Conservation (phyloP, 179 eudicot species). For the Silene vulgaris region DNA sequence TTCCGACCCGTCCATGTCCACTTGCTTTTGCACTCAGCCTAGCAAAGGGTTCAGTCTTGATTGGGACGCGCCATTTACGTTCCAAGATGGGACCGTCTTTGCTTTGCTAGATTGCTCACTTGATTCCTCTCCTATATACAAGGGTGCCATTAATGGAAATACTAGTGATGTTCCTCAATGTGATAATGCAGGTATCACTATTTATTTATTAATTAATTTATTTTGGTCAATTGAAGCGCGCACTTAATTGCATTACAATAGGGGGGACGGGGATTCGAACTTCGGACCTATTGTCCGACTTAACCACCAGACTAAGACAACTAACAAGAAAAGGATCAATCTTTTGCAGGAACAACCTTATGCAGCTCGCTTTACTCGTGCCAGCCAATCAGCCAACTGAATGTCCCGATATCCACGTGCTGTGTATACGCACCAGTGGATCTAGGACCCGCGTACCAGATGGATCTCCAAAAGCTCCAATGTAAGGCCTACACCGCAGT, state of each 20-base stretch:
- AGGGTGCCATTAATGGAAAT: constrained; percentile 29
- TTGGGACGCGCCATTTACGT: constrained; percentile 78
- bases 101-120: constrained; percentile 62
- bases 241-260: no score
- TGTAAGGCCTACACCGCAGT: constrained; percentile 70
- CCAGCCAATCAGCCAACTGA: constrained; percentile 65
- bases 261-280: no score
- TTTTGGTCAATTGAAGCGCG: no score
- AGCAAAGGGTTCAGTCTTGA: constrained; percentile 80
- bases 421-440: constrained; percentile 86
- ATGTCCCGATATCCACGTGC: constrained; percentile 51
- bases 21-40: constrained; percentile 61
- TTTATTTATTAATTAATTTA: no score
- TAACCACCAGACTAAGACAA: no score
- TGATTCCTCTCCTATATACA: constrained; percentile 51
- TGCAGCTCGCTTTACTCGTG: constrained; percentile 69
- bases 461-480: constrained; percentile 62
- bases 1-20: constrained; percentile 73
- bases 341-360: constrained; percentile 27
- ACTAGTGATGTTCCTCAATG: constrained; percentile 46
- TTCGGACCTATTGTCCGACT: no score
- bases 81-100: constrained; percentile 52
- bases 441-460: constrained; percentile 77
- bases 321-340: not conserved
- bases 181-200: constrained; percentile 35